Evolutionary conservation across 2,329 filamentous ascomycete species (phyloP).

Genomic region (Monilinia laxa): DNA sequence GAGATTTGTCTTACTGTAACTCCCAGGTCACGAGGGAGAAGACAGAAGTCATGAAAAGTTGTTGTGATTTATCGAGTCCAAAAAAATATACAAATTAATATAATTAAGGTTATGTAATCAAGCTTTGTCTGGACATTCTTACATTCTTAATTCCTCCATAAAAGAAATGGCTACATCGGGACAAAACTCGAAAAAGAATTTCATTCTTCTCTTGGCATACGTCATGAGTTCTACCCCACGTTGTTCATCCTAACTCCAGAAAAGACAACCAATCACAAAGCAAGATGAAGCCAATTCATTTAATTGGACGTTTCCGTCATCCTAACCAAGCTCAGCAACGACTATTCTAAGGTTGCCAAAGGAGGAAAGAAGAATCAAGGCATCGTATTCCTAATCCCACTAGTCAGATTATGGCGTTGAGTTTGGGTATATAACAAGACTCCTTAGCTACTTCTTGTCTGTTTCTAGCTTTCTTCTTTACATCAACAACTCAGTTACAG

Average conservation of each 20-base stretch:
- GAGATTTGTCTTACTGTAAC: background rate
- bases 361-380: conserved; percentile 9
- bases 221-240: background rate
- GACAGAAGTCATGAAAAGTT: no score
- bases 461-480: background rate
- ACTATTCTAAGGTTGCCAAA: background rate
- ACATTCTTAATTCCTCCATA: no score
- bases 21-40: no score
- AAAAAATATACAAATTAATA: no score
- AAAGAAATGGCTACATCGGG: no score
- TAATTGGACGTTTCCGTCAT: background rate
- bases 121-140: no score
- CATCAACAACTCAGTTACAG: background rate
- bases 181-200: background rate
- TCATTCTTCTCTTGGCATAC: background rate
- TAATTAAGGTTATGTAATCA: no score
- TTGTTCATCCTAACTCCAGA: rapidly evolving
- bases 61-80: no score
- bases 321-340: background rate
- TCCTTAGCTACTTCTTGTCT: background rate
- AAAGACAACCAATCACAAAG: background rate
- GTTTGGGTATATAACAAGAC: conserved; percentile 10
- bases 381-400: background rate
- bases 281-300: background rate
- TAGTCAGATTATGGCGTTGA: background rate